Evolutionary conservation across 2,329 filamentous ascomycete species (phyloP).

Genomic region (Colletotrichum graminicola): DNA sequence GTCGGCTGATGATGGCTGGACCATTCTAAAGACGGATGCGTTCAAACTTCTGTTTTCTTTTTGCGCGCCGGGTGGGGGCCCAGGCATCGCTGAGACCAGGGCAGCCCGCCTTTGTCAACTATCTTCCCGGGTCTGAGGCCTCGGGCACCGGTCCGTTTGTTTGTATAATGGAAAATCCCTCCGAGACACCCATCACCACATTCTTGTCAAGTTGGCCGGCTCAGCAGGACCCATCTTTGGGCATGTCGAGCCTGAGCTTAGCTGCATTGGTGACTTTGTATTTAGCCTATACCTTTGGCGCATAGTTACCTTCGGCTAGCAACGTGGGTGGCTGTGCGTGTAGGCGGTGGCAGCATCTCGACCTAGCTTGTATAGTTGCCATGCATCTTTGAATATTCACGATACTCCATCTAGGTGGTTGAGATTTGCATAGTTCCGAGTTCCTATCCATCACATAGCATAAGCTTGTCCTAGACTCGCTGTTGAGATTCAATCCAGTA

Average conservation of each 20-base stretch:
- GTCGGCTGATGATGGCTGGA: slow-evolving; percentile 15
- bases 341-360: no score
- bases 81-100: no score
- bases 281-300: neutral
- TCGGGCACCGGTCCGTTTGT: neutral
- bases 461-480: neutral
- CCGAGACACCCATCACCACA: neutral
- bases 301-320: neutral
- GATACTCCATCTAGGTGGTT: no score
- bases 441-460: neutral
- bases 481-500: no score
- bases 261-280: neutral
- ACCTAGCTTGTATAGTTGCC: no score
- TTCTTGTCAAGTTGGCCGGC: slow-evolving; percentile 1
- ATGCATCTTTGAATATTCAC: neutral
- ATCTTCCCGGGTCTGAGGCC: neutral
- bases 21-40: slow-evolving; percentile 12
- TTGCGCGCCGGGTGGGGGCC: neutral
- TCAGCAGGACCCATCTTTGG: neutral
- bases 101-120: neutral
- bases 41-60: neutral
- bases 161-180: neutral
- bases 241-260: no score
- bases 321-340: neutral
- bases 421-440: neutral